Evolutionary conservation across 441 rosid species (phyloP).

Genomic region (Populus hybrid): DNA sequence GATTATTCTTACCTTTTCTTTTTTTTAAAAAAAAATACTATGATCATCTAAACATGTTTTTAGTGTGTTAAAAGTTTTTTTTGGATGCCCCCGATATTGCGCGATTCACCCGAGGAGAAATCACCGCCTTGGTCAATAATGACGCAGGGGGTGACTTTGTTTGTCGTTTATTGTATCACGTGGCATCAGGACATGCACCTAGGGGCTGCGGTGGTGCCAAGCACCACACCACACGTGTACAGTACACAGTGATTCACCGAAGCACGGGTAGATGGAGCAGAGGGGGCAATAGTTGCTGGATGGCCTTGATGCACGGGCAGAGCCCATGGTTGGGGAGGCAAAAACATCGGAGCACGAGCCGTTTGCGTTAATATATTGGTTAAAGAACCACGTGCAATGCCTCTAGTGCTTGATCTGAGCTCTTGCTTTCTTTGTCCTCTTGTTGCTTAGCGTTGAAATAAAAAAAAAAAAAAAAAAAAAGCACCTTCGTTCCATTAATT

Average conservation of each 20-base stretch:
- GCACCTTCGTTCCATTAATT: neutral
- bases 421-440: neutral
- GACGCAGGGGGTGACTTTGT: neutral
- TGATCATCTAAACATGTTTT: no score
- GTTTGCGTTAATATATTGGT: neutral
- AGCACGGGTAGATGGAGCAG: neutral
- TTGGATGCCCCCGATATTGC: no score
- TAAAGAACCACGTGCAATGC: neutral
- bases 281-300: neutral
- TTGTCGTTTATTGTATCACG: constrained; percentile 15
- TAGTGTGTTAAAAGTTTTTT: no score
- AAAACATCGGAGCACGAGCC: constrained; percentile 35
- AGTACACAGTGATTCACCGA: neutral
- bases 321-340: constrained; percentile 24
- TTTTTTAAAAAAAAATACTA: no score
- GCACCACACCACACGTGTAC: constrained; percentile 34
- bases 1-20: no score
- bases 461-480: no score
- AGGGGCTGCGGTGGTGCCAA: constrained; percentile 20
- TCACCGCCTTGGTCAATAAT: neutral
- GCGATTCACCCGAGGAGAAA: no score
- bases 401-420: neutral
- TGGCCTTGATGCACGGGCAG: constrained; percentile 27
- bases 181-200: constrained; percentile 6
- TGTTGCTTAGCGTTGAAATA: neutral